phyloP scores from a whole-genome alignment of 2,329 filamentous ascomycete species.

The Aureobasidium sp. region DNA sequence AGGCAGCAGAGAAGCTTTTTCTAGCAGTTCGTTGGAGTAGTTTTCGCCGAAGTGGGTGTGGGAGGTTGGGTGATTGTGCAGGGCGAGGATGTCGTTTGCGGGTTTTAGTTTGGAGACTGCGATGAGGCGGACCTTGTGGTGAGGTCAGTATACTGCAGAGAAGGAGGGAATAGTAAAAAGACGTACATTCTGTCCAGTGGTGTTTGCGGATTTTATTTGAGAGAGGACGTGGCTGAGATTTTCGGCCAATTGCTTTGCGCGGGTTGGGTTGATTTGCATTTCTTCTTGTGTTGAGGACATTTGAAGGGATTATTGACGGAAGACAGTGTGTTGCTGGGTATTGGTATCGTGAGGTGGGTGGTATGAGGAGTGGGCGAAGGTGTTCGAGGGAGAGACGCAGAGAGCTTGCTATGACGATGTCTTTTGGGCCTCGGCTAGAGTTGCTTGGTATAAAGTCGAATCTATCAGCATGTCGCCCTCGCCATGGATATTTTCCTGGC shows the following conservation, averaged over 20 bases:
- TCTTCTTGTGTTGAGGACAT: conserved; percentile 9
- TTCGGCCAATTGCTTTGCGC: conserved; percentile 37
- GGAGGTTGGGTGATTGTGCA: conserved; percentile 56
- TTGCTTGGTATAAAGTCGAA: neutral
- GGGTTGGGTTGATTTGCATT: conserved; percentile 32
- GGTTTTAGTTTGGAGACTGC: conserved; percentile 97
- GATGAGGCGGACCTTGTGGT: conserved; percentile 81
- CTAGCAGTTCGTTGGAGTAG: conserved; percentile 70
- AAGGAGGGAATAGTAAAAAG: no score
- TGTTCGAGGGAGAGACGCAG: neutral
- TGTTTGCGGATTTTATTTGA: conserved; percentile 33
- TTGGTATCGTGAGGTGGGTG: neutral
- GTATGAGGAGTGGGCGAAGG: neutral
- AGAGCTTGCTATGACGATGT: neutral
- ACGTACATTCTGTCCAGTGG: conserved; percentile 10
- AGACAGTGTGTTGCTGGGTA: no score
- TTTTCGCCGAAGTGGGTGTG: conserved; percentile 92
- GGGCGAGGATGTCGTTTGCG: conserved; percentile 76
- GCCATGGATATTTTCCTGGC: neutral
- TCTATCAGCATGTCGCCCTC: neutral
- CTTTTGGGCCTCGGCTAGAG: neutral
- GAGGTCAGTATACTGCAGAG: no score
- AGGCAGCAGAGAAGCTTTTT: conserved; percentile 78
- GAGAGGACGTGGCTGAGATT: conserved; percentile 34
- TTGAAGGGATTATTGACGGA: neutral